Base-by-base conservation (phyloP, 148 eudicot species). In the Rhododendron henanense region DNA sequence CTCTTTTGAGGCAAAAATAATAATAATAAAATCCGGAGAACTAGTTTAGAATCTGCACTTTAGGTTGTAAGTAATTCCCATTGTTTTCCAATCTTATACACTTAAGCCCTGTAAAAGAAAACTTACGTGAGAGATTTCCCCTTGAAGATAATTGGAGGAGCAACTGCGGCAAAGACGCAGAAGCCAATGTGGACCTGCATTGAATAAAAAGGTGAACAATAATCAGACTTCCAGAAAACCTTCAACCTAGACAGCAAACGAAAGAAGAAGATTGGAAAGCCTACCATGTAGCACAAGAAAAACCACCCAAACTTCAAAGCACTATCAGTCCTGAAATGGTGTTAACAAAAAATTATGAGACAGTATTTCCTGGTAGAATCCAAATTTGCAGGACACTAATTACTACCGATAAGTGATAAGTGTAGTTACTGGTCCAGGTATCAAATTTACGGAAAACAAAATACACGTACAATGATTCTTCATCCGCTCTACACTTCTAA, bases 101-200 rank as follows among this genome's bases (percentile, higher is more conserved):
- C 25, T 1, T 15, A 5, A 71, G 28, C 76, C 37, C 39, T 69
- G 78, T 48, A 28, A 83, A 63, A 83, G 41, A 84, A 84, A 85
- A 88, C 99, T 87, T 91, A 97, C 99, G 98, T 88, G 28, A 97
- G 92, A 74, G 98, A 97, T 87, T 93, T 91, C 37, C 95, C 98
- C 91, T 93, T 93, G 77, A 97, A 94, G 82, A 97, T 86, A 18
- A 95, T 89, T 67, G 99, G 98, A 82, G 99, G 99, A 87, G 99
- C 99, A 88, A 95, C 85, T 18, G 94, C 88, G 73, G 98, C 97
- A 87, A 93, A 90, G 83, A 93, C 85, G 81, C 98, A 95, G 90
- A 97, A 97, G 87, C 88, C 94, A 85, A 97, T 93, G 84, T 97
- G 99, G 77, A 93, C 67, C 99, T 95, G 93, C 87, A 90, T 4